These are phyloP conservation scores for Stephanodiscus minutulus DNA, from an alignment of 108 stramenopile species.

Conservation along the genomic window DNA sequence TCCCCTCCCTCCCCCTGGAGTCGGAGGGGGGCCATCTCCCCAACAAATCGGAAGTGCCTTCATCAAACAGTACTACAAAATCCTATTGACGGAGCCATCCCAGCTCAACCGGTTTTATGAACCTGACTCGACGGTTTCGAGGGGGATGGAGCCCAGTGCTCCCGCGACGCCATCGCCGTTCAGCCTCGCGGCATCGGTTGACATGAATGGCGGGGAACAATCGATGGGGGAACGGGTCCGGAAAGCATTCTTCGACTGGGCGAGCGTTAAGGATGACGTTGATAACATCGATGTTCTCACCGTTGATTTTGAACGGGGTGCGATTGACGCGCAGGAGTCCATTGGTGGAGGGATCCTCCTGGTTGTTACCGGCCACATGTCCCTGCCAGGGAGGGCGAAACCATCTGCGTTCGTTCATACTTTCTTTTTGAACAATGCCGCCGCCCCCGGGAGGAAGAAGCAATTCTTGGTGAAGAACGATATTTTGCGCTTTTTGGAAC, in stretches of 20 bases:
- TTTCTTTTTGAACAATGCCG: slow-evolving; percentile 63
- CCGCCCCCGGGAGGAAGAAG: slow-evolving; percentile 54
- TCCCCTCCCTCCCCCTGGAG: not conserved
- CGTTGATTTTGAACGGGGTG: slow-evolving; percentile 67
- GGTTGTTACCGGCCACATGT: slow-evolving; percentile 77
- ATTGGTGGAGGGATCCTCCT: slow-evolving; percentile 71
- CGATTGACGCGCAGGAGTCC: slow-evolving; percentile 85
- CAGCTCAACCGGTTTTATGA: slow-evolving; percentile 67
- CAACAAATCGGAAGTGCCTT: slow-evolving; percentile 70
- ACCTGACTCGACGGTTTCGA: slow-evolving; percentile 54
- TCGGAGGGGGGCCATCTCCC: slow-evolving; percentile 47
- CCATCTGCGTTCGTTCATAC: slow-evolving; percentile 75
- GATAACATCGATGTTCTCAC: slow-evolving; percentile 24
- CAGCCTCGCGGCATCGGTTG: slow-evolving; percentile 1
- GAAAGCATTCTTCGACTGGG: slow-evolving; percentile 39
- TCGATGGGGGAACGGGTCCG: slow-evolving; percentile 32
- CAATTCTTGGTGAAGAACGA: slow-evolving; percentile 80
- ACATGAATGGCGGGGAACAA: not conserved
- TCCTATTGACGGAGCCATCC: slow-evolving; percentile 60
- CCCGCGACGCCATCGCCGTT: slow-evolving; percentile 43
- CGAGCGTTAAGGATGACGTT: slow-evolving; percentile 1
- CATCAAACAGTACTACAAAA: slow-evolving; percentile 83
- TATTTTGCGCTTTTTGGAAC: slow-evolving; percentile 70
- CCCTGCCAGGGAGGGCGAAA: slow-evolving; percentile 19
- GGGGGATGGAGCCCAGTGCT: slow-evolving; percentile 53